Evolutionary conservation across 148 eudicot genomes (phyloP).

Genomic region (Spergularia marina): DNA sequence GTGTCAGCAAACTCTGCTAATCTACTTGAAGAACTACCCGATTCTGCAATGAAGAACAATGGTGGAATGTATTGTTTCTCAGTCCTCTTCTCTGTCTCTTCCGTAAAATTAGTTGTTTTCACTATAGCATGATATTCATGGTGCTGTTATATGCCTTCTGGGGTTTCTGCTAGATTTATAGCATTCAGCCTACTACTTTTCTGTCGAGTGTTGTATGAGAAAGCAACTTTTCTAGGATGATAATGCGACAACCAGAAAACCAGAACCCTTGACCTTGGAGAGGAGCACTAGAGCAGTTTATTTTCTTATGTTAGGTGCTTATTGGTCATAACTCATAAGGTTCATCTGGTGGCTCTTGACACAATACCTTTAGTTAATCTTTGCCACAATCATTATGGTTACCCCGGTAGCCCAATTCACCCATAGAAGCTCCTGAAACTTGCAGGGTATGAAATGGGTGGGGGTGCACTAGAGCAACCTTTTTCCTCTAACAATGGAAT

Average conservation of each 20-base stretch:
- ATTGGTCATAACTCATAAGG: too few species aligned
- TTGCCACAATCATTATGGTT: too few species aligned
- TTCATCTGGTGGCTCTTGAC: too few species aligned
- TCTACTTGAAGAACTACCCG: constrained; percentile 13
- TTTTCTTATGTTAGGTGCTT: too few species aligned
- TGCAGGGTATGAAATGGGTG: too few species aligned
- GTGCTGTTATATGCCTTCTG: not conserved
- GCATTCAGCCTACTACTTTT: not conserved
- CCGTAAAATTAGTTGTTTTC: constrained; percentile 1
- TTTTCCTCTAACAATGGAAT: not conserved
- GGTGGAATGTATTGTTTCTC: constrained; percentile 39
- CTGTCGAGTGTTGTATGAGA: not conserved
- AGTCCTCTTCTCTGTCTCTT: not conserved
- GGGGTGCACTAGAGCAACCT: not conserved
- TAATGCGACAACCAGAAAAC: too few species aligned
- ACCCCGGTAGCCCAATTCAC: too few species aligned
- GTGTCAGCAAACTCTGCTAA: constrained; percentile 13
- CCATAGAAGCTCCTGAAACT: too few species aligned
- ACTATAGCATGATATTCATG: not conserved
- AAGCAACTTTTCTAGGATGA: too few species aligned
- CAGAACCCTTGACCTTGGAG: too few species aligned
- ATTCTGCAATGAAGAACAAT: constrained; percentile 30
- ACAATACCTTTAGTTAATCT: too few species aligned
- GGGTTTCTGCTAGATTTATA: not conserved
- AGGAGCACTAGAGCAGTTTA: too few species aligned